phyloP scores from a whole-genome alignment of 331 rosid species.

The Stylosanthes scabra region DNA sequence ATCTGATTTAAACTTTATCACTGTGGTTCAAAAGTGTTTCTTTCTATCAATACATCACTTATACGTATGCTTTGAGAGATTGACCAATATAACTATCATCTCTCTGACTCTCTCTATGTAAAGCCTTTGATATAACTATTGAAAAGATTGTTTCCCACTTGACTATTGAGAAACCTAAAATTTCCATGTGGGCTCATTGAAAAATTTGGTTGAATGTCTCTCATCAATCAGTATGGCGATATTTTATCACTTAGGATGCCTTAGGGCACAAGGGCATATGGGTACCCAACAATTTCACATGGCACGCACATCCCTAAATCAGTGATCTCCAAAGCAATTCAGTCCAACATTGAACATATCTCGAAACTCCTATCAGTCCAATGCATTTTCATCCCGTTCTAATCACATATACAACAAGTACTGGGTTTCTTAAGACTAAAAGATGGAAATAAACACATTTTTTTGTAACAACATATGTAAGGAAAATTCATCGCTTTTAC shows the following conservation, averaged over 20 bases:
- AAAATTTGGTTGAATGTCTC: not conserved
- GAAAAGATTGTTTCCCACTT: not conserved
- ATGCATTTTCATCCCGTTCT: not conserved
- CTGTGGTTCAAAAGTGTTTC: conserved; percentile 17
- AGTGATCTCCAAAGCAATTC: conserved; percentile 1
- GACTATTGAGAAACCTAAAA: not conserved
- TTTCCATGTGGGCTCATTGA: conserved; percentile 18
- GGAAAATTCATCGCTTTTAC: not conserved
- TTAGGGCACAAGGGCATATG: conserved; percentile 1
- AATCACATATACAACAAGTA: no score
- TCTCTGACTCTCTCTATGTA: no score
- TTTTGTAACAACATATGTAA: not conserved
- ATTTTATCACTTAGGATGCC: not conserved
- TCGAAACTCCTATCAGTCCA: conserved; percentile 10
- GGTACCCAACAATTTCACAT: conserved; percentile 27
- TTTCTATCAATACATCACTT: conserved; percentile 1
- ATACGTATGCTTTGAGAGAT: conserved; percentile 1
- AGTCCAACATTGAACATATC: not conserved
- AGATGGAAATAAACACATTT: not conserved
- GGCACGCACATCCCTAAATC: conserved; percentile 4
- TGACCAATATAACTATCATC: conserved; percentile 21
- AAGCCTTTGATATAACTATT: not conserved
- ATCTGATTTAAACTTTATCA: conserved; percentile 7
- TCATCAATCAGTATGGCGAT: conserved; percentile 13
- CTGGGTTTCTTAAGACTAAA: conserved; percentile 7